Conservation (phyloP, 805 yeast species). For the Yamadazyma laniorum region DNA sequence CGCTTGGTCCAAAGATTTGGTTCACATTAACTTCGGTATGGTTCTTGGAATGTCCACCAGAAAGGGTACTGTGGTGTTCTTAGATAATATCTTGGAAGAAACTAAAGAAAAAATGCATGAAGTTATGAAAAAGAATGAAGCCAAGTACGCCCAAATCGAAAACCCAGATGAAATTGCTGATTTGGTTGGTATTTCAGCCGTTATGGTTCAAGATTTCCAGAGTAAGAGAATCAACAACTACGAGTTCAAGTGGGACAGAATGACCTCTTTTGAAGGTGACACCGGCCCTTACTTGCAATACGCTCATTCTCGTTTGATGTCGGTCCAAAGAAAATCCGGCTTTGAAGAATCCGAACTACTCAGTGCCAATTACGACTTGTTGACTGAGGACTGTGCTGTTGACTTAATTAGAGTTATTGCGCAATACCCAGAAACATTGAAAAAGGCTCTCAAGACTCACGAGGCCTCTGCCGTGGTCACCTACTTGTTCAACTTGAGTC, state of each 20-base stretch:
- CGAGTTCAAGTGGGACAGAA: slow-evolving; percentile 96
- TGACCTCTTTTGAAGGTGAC: slow-evolving; percentile 98
- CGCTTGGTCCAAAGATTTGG: slow-evolving; percentile 78
- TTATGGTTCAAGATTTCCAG: slow-evolving; percentile 99
- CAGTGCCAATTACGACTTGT: slow-evolving; percentile 56
- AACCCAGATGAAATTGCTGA: slow-evolving; percentile 95
- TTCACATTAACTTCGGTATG: slow-evolving; percentile 94
- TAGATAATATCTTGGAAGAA: slow-evolving; percentile 89
- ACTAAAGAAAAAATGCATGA: slow-evolving; percentile 93
- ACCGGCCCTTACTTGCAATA: slow-evolving; percentile 98
- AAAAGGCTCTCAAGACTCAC: slow-evolving; percentile 75
- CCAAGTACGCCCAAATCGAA: slow-evolving; percentile 87
- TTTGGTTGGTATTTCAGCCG: slow-evolving; percentile 93
- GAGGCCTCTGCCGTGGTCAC: slow-evolving; percentile 96
- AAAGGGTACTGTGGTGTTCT: slow-evolving; percentile 97
- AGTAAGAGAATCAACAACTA: slow-evolving; percentile 95
- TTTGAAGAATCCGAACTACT: slow-evolving; percentile 39
- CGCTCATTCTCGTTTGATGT: slow-evolving; percentile 95
- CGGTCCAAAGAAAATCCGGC: slow-evolving; percentile 83
- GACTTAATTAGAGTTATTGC: slow-evolving; percentile 74
- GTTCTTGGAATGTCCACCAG: slow-evolving; percentile 98
- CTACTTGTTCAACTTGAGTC: slow-evolving; percentile 86
- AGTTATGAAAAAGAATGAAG: slow-evolving; percentile 90
- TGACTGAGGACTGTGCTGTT: slow-evolving; percentile 69
- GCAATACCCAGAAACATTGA: slow-evolving; percentile 87